Evolutionary conservation across 192 early-diverging fungal genomes (phyloP).

Genomic region (Coemansia sp.): DNA sequence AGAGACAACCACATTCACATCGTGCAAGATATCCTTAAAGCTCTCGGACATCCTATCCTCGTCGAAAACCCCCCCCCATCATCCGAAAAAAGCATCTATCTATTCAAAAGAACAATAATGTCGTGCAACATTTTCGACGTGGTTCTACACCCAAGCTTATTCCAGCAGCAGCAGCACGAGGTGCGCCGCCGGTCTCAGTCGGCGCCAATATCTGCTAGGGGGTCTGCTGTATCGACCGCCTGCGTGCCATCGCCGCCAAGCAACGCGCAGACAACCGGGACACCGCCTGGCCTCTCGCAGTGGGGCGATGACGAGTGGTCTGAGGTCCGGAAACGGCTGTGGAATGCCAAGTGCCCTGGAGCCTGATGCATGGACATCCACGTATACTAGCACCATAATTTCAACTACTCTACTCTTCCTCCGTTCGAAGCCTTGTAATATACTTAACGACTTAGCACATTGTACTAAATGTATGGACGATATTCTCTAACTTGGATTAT

Average conservation of each 20-base stretch:
- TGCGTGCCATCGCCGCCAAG: background rate
- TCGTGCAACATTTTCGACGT: conserved; percentile 51
- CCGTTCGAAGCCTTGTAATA: conserved; percentile 9
- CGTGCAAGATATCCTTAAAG: background rate
- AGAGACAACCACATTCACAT: background rate
- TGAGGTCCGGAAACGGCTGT: conserved; percentile 42
- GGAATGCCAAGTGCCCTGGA: conserved; percentile 38
- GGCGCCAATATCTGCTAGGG: conserved; percentile 1
- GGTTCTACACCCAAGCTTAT: conserved; percentile 47
- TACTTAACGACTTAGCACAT: background rate
- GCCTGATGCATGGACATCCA: background rate
- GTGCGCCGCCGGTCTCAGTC: conserved; percentile 8
- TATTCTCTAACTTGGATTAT: no score
- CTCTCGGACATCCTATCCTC: background rate
- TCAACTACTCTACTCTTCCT: background rate
- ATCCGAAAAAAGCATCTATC: background rate
- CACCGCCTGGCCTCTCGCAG: background rate
- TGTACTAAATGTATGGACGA: no score
- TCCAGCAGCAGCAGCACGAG: conserved; percentile 27
- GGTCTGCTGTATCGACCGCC: conserved; percentile 2
- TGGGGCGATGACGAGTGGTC: conserved; percentile 48
- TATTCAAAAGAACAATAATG: conserved; percentile 6
- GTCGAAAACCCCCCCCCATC: background rate
- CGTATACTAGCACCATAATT: background rate
- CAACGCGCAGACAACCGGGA: background rate